Base-by-base conservation (phyloP, 2,329 filamentous ascomycete genomes). In the Ophiocordyceps camponoti-rufipedis region DNA sequence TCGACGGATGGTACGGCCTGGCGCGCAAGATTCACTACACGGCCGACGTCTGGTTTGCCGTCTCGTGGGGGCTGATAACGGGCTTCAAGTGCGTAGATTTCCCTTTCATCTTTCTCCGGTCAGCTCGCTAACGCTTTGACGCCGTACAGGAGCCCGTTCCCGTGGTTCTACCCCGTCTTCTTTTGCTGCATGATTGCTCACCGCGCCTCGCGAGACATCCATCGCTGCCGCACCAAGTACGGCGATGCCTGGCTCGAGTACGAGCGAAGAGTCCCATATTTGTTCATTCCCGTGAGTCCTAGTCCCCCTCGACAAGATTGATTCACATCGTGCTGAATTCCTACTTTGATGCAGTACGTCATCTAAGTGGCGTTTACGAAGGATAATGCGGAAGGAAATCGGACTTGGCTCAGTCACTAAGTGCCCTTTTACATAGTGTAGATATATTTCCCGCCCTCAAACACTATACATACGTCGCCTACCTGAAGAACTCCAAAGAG, bases 101-200 rank as follows among this genome's bases (percentile, higher is more conserved):
- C 9, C 16, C 35, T 39, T 29, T 39, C 4, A 28, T 5, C 23
- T 35, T 31, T 2, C 12, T 19, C 14, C 14, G 35, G 4, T 32
- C 16, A 40, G 12, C 28, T 38, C 10, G 23, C 50, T 54, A 44
- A 53, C 35, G 14, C 28, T 16, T 32, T 19, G 2, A n/a, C 41
- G 19, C 38, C 5, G 28, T n/a, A 41, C 7, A 61, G 59, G 54
- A 85, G 80, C 55, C 84, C 85, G 0, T 89, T 93, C 63, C 86
- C 86, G 0, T 94, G 85, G 85, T 93, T 94, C 63, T 91, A 93
- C 57, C 82, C 85, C 0, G 61, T 85, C 42, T 94, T 94, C 70
- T 94, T 94, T 61, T 68, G 69, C 33, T 66, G 67, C 52, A 91
- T 91, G 85, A 91, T 93, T 56, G 69, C 78, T 3, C 86, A 93